Base-by-base conservation (phyloP, 345 rosid genomes). In the Aurinia saxatilis region DNA sequence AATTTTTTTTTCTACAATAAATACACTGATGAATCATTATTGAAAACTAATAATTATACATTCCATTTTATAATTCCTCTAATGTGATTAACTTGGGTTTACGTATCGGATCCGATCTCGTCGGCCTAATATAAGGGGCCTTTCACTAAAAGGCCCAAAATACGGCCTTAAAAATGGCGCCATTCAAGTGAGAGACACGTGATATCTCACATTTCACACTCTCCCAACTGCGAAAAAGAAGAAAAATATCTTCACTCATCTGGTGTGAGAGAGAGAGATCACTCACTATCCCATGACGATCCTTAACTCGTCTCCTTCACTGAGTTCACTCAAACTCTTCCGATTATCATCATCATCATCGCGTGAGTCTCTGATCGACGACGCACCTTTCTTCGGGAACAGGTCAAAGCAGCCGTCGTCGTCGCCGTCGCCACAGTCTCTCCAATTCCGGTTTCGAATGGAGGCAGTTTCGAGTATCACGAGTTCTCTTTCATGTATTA, bases 401-500 rank as follows among this genome's bases (percentile, higher is more conserved):
- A 55, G 50, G 46, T 29, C 19, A 10, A 29, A 66, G 5, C n/a
- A n/a, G n/a, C n/a, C n/a, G n/a, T n/a, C n/a, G n/a, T n/a, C n/a
- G n/a, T n/a, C n/a, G n/a, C n/a, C n/a, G n/a, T 13, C 15, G 34
- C 13, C 53, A 13, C 76, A 2, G 46, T 6, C 77, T 8, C 10
- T 65, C 55, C 12, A 6, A 30, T 70, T 33, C 57, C 71, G 52
- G 12, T 51, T 45, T 38, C 56, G 38, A 51, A 39, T 60, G 70
- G 51, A 29, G 15, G 69, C 56, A 45, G 63, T 76, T 53, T 63
- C 80, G 25, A 46, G 79, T 27, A 25, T 70, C 46, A 54, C 79
- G 12, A 37, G 68, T 30, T 10, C 53, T 29, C 33, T 63, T 36
- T 44, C 78, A 10, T 25, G 70, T 36, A 53, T 65, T 29, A 62